phyloP scores from a whole-genome alignment of 495 filamentous ascomycete genomes.

The Penicillium ucsense region DNA sequence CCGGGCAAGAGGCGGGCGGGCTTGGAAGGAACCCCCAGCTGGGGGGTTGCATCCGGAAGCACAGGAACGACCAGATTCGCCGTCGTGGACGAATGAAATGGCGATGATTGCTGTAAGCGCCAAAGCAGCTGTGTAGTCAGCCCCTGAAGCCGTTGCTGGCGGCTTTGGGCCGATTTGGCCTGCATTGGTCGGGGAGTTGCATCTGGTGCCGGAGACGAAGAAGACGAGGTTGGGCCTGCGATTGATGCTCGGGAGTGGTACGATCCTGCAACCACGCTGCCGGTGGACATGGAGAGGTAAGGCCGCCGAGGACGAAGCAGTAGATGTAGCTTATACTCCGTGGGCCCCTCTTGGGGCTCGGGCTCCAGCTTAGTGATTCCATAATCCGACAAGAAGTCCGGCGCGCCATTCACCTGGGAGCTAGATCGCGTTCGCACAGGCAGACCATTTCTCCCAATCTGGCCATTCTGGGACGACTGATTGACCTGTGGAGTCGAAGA shows the following conservation, averaged over 20 bases:
- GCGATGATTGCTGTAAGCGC: constrained; percentile 90
- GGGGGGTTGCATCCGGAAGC: constrained; percentile 52
- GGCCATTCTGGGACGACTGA: neutral
- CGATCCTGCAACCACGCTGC: constrained; percentile 48
- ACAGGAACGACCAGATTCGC: constrained; percentile 61
- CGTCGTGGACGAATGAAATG: constrained; percentile 71
- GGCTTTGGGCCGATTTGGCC: constrained; percentile 36
- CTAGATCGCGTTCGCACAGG: constrained; percentile 19
- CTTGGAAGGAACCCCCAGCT: constrained; percentile 44
- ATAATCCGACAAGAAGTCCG: constrained; percentile 53
- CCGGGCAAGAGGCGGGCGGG: constrained; percentile 63
- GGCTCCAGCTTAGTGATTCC: constrained; percentile 70
- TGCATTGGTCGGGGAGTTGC: constrained; percentile 16
- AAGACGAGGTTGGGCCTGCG: constrained; percentile 6
- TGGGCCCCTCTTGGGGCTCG: constrained; percentile 89
- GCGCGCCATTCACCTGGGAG: constrained; percentile 17
- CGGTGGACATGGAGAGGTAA: constrained; percentile 55
- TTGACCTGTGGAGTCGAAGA: constrained; percentile 24
- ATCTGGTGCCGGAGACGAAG: constrained; percentile 18
- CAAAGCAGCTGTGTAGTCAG: constrained; percentile 91
- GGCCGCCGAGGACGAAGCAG: constrained; percentile 67
- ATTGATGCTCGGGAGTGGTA: constrained; percentile 40
- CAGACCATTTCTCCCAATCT: constrained; percentile 11
- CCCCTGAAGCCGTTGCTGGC: constrained; percentile 78
- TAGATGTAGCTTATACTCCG: constrained; percentile 95